These are phyloP conservation scores for Solanum infundibuliforme DNA, from an alignment of 257 asterid genomes.

Conservation along the genomic window DNA sequence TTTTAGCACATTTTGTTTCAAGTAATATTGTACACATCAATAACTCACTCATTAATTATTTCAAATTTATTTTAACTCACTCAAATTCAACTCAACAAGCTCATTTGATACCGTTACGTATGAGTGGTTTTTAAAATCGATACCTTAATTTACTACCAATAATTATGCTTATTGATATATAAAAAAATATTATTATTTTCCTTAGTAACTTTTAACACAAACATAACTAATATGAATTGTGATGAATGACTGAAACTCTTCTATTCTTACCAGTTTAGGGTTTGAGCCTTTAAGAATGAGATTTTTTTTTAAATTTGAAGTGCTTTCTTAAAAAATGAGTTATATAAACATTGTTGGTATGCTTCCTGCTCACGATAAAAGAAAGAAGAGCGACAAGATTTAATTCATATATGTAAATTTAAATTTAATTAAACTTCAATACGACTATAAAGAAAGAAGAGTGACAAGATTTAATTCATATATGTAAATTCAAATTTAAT, in stretches of 20 bases:
- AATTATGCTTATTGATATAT: too few relatives aligned
- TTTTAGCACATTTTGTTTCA: neutral
- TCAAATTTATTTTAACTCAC: neutral
- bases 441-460: neutral
- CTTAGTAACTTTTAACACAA: neutral
- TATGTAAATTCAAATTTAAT: neutral
- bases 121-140: accelerated
- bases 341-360: too few relatives aligned
- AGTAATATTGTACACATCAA: too few relatives aligned
- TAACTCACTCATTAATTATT: neutral
- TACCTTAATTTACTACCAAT: neutral
- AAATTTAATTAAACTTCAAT: neutral
- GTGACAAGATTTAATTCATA: too few relatives aligned
- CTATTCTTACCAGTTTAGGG: accelerated
- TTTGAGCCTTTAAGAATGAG: neutral
- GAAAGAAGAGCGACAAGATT: too few relatives aligned
- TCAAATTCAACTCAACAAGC: neutral
- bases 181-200: neutral
- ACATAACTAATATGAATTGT: neutral
- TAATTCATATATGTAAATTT: too few relatives aligned
- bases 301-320: too few relatives aligned
- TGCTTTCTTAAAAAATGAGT: too few relatives aligned
- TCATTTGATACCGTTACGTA: neutral
- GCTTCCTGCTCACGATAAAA: too few relatives aligned
- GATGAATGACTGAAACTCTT: accelerated